Evolutionary conservation across 306 rosid genomes (phyloP), one percentile per base, ranked within the genome.

Genomic region (Acacia melanoxylon): DNA sequence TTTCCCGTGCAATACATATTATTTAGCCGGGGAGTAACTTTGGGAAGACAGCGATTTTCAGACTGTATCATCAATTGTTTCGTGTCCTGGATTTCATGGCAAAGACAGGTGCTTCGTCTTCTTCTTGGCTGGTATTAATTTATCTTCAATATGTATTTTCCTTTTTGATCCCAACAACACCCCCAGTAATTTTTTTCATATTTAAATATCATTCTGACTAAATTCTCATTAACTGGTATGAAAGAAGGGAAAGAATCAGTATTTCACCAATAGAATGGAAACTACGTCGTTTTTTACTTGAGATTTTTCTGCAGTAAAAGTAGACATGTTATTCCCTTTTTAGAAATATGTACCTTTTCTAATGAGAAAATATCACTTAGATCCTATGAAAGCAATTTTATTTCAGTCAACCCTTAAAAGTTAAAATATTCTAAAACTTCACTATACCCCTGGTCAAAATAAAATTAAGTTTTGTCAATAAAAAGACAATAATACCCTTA

Each of bases 71-170:
- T 40, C 74, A n/a, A 0, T 40, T 33, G 41, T 20, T 10, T 10
- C 10, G 49, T 10, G 52, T 22, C 6, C 5, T 40, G 52, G 51
- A 35, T 2, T 40, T 40, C 25, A 58, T 80, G 19, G 78, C 61
- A 22, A 52, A 52, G 19, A 40, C 49, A 6, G 52, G 22, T 76
- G 75, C 22, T 54, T 85, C 85, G 20, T 85, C 86, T 56, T 83
- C 86, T 72, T 40, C 82, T 75, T 86, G 63, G 20, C 71, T 6
- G 81, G 86, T 85, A 81, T 31, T 45, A 16, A 15, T 72, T 0
- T 10, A 12, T 24, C 35, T 13, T 73, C 65, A 16, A 29, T n/a
- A 71, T 37, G 6, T 11, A 41, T 10, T 6, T 15, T 13, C 22
- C 54, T 58, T 6, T 75, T 40, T 75, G n/a, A 15, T 75, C 25